Evolutionary conservation across 164 flowering plant species (phyloP).

Genomic region (Liquidambar formosana): DNA sequence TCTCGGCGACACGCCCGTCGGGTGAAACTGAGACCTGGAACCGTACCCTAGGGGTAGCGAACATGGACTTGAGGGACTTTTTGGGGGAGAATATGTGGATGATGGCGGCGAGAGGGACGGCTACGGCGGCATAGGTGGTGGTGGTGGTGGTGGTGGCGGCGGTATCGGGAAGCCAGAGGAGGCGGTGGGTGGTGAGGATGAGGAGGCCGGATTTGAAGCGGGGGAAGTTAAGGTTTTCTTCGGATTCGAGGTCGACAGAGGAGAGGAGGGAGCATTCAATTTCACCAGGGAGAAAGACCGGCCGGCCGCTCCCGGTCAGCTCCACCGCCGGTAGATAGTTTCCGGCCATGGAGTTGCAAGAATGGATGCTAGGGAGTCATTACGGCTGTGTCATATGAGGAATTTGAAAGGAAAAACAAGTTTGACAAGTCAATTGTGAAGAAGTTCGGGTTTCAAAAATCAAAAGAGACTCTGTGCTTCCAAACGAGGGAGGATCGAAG

Average conservation of each 20-base stretch:
- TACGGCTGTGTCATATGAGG: no score
- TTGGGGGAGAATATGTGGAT: constrained; percentile 61
- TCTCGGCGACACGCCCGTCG: constrained; percentile 15
- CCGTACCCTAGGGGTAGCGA: constrained; percentile 73
- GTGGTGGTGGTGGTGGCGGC: constrained; percentile 9
- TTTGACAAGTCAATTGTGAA: no score
- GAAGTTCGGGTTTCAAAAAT: no score
- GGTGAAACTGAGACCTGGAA: constrained; percentile 49
- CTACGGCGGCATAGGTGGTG: constrained; percentile 15
- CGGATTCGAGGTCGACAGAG: constrained; percentile 66
- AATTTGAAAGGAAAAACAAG: no score
- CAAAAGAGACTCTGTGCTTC: no score
- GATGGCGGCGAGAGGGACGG: constrained; percentile 58
- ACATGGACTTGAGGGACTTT: constrained; percentile 75
- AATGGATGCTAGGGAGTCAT: not conserved
- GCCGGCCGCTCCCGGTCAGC: constrained; percentile 74
- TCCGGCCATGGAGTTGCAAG: constrained; percentile 39
- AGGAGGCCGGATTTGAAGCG: constrained; percentile 59
- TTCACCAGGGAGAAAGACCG: constrained; percentile 59
- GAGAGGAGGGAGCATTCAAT: constrained; percentile 70
- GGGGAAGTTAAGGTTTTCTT: constrained; percentile 48
- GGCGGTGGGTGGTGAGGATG: constrained; percentile 80
- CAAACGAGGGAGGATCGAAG: no score
- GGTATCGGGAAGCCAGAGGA: constrained; percentile 63
- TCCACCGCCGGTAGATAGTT: constrained; percentile 51